Percentiles rank a stretch among this genome's conserved stretches.
These are phyloP conservation scores for Leccinum subtestaceum DNA, from an alignment of 768 basidiomycete genomes.

Conservation along the genomic window DNA sequence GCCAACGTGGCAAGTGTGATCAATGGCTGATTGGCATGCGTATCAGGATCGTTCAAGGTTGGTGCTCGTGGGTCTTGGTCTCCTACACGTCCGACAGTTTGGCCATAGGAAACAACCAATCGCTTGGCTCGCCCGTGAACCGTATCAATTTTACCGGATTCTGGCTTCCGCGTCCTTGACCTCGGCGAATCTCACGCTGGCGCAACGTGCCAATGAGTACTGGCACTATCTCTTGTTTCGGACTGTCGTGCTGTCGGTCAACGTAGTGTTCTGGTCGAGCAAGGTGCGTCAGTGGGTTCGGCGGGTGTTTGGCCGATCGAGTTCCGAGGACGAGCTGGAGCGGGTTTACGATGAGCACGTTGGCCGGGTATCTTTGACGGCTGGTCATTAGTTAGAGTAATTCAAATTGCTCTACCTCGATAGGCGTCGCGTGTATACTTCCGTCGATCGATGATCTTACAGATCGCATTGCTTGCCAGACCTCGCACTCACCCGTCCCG, in stretches of 20 bases:
- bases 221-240: slow-evolving; percentile 63
- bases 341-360: slow-evolving; percentile 14
- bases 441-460: too few relatives aligned
- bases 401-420: too few relatives aligned
- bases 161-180: slow-evolving; percentile 68
- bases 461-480: slow-evolving; percentile 9
- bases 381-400: too few relatives aligned
- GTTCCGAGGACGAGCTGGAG: slow-evolving; percentile 83
- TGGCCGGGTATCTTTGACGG: too few relatives aligned
- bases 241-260: slow-evolving; percentile 61
- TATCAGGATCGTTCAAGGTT: too few relatives aligned
- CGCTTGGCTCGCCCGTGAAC: slow-evolving; percentile 44
- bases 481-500: slow-evolving; percentile 34
- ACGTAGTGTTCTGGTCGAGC: slow-evolving; percentile 67
- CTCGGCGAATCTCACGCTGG: slow-evolving; percentile 40
- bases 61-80: too few relatives aligned
- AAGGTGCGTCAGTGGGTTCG: slow-evolving; percentile 47
- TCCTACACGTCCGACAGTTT: too few relatives aligned
- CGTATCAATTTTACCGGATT: slow-evolving; percentile 86
- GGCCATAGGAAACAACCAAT: too few relatives aligned
- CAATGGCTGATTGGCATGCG: too few relatives aligned
- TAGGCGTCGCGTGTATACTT: too few relatives aligned
- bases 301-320: slow-evolving; percentile 46
- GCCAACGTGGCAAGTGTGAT: too few relatives aligned
- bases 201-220: slow-evolving; percentile 48